Evolutionary conservation across 2,329 filamentous ascomycete species (phyloP).

Genomic region (Myriosclerotinia curreyana): DNA sequence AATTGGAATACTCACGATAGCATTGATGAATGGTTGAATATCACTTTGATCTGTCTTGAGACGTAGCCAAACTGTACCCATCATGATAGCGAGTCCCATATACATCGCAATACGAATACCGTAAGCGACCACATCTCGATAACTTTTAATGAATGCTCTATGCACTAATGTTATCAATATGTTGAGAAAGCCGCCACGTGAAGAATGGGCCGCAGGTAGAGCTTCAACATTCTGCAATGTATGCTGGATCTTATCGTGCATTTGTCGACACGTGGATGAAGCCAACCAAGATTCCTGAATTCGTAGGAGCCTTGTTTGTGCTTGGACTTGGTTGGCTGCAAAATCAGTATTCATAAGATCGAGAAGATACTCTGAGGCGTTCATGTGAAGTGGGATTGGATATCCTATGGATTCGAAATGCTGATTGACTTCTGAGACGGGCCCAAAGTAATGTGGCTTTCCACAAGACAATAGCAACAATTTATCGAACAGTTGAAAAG

Average conservation of each 20-base stretch:
- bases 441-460: conserved; percentile 69
- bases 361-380: conserved; percentile 77
- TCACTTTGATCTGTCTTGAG: conserved; percentile 64
- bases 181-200: conserved; percentile 37
- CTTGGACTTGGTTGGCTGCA: conserved; percentile 47
- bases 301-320: conserved; percentile 48
- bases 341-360: conserved; percentile 80
- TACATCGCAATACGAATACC: conserved; percentile 84
- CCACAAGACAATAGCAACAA: conserved; percentile 70
- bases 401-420: conserved; percentile 64
- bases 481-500: conserved; percentile 78
- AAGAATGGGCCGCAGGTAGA: conserved; percentile 32
- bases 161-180: conserved; percentile 67
- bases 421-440: conserved; percentile 52
- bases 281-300: conserved; percentile 56
- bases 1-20: conserved; percentile 51
- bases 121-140: conserved; percentile 80
- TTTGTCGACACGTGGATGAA: conserved; percentile 44
- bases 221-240: conserved; percentile 24
- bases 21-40: conserved; percentile 80
- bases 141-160: conserved; percentile 77
- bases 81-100: conserved; percentile 73
- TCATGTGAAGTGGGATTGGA: conserved; percentile 65
- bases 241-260: conserved; percentile 35
- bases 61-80: conserved; percentile 84